Evolutionary conservation across 2,329 filamentous ascomycete genomes (phyloP).

Genomic region (Fusarium nelsonii): DNA sequence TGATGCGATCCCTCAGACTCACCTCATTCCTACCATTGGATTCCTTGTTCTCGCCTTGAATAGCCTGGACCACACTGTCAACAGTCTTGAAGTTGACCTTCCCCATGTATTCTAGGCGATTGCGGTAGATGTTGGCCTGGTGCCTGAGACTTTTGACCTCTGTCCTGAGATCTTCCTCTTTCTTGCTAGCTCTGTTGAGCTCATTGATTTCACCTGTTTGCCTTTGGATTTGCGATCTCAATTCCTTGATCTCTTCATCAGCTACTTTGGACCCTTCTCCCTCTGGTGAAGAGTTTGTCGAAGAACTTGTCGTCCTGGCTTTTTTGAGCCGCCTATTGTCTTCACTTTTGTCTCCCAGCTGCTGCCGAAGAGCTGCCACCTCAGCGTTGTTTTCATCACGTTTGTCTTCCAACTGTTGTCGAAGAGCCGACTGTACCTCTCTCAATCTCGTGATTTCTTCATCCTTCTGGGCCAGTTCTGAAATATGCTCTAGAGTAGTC

Average conservation of each 20-base stretch:
- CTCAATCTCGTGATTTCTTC: neutral
- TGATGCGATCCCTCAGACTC: slow-evolving; percentile 30
- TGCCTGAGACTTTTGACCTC: neutral
- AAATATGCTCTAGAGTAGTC: neutral
- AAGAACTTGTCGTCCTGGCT: neutral
- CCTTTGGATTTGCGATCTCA: neutral
- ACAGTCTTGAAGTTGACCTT: slow-evolving; percentile 8
- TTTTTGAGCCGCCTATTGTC: neutral
- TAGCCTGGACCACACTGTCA: slow-evolving; percentile 14
- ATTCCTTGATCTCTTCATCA: neutral
- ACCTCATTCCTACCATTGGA: neutral
- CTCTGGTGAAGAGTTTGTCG: neutral
- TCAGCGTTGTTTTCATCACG: too few relatives aligned
- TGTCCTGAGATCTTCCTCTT: neutral
- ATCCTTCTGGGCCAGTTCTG: neutral
- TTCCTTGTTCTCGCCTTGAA: neutral
- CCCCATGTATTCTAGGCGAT: neutral
- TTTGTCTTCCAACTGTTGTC: neutral
- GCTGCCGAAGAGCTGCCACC: neutral
- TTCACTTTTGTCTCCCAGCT: neutral
- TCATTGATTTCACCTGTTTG: neutral
- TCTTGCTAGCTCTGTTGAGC: neutral
- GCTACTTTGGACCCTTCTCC: too few relatives aligned
- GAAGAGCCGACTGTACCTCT: neutral
- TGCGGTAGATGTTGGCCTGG: neutral